phyloP scores from a whole-genome alignment of 192 early-diverging fungal species.

The Mortierella claussenii region DNA sequence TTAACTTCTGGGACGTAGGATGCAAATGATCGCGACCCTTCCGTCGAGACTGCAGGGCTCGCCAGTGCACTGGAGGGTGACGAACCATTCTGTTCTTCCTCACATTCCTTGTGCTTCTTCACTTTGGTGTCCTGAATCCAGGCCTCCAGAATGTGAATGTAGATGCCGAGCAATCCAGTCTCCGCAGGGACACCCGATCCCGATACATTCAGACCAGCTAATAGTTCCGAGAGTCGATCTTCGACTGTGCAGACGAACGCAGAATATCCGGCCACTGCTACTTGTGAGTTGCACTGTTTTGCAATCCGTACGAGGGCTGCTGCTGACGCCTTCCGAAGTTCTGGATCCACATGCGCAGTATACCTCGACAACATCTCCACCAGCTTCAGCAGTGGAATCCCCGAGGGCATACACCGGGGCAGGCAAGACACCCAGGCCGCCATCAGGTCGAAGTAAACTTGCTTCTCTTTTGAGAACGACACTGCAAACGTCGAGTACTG shows the following conservation, averaged over 20 bases:
- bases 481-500: constrained; percentile 61
- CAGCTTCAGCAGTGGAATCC: constrained; percentile 66
- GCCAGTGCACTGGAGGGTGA: constrained; percentile 21
- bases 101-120: constrained; percentile 37
- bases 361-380: constrained; percentile 87
- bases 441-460: constrained; percentile 74
- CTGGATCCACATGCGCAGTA: constrained; percentile 86
- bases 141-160: constrained; percentile 68
- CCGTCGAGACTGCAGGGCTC: constrained; percentile 39
- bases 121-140: constrained; percentile 59
- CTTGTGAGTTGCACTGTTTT: constrained; percentile 63
- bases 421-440: constrained; percentile 76
- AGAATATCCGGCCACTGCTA: constrained; percentile 62
- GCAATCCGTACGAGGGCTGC: constrained; percentile 76
- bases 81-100: neutral
- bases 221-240: constrained; percentile 59
- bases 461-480: constrained; percentile 65
- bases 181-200: constrained; percentile 33
- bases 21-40: constrained; percentile 43
- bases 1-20: constrained; percentile 50
- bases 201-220: constrained; percentile 32
- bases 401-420: constrained; percentile 76
- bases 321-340: constrained; percentile 73
- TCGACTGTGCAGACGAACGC: constrained; percentile 64
- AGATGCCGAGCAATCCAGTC: constrained; percentile 71